Evolutionary conservation across 495 filamentous ascomycete genomes (phyloP).

Genomic region (Penicillium canescens): DNA sequence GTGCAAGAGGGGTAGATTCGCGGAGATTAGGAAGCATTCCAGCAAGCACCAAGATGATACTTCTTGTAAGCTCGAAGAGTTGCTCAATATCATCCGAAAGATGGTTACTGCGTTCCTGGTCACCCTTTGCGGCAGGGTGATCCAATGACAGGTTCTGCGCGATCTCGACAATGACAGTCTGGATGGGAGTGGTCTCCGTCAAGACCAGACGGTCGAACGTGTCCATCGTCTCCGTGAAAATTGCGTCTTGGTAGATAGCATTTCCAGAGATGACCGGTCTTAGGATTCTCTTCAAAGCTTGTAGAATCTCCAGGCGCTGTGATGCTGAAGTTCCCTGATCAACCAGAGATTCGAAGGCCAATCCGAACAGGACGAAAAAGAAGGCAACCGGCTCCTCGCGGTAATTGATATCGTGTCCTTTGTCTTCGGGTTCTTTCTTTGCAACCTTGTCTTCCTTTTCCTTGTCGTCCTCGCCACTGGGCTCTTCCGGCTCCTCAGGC

Average conservation of each 20-base stretch:
- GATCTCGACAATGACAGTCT: conserved; percentile 89
- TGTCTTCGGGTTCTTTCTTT: conserved; percentile 45
- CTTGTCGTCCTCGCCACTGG: conserved; percentile 41
- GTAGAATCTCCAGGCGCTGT: conserved; percentile 85
- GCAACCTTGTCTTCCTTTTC: conserved; percentile 48
- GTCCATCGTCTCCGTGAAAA: conserved; percentile 98
- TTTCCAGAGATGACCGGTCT: conserved; percentile 93
- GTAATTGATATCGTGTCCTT: conserved; percentile 83
- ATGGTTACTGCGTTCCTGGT: conserved; percentile 66
- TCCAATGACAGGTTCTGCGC: conserved; percentile 84
- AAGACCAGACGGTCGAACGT: conserved; percentile 88
- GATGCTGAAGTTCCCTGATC: conserved; percentile 72
- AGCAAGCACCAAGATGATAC: conserved; percentile 90
- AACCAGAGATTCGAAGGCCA: conserved; percentile 93
- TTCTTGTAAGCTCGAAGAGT: conserved; percentile 91
- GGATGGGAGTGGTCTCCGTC: conserved; percentile 87
- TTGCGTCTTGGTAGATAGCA: conserved; percentile 91
- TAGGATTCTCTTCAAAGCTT: conserved; percentile 91
- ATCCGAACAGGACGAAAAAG: conserved; percentile 97
- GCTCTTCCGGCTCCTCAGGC: conserved; percentile 19
- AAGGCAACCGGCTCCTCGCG: conserved; percentile 97
- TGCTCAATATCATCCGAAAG: conserved; percentile 97
- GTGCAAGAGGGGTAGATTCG: conserved; percentile 69
- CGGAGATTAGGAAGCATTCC: conserved; percentile 84
- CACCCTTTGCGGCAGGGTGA: conserved; percentile 82